A percentile compares a stretch with the other conserved stretches of the same genome.
phyloP scores from a whole-genome alignment of 2,329 filamentous ascomycete genomes.

The Aquanectria penicillioides region DNA sequence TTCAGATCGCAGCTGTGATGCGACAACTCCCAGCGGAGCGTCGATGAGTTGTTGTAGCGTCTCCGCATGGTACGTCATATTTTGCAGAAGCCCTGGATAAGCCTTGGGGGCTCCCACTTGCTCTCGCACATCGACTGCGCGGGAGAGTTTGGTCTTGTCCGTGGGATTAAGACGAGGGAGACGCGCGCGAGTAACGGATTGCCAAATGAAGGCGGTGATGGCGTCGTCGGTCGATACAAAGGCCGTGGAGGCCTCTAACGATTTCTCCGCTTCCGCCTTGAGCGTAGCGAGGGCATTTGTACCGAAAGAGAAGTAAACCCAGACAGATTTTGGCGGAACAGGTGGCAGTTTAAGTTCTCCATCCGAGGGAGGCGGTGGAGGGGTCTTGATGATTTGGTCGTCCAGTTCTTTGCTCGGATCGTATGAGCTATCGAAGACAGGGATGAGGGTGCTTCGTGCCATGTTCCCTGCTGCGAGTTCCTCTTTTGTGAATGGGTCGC shows the following conservation, averaged over 20 bases:
- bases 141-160: slow-evolving; percentile 49
- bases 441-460: slow-evolving; percentile 48
- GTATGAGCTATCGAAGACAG: slow-evolving; percentile 50
- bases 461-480: slow-evolving; percentile 57
- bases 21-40: slow-evolving; percentile 47
- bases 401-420: slow-evolving; percentile 48
- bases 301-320: slow-evolving; percentile 58
- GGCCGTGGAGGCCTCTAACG: neutral
- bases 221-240: slow-evolving; percentile 66
- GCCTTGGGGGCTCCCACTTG: slow-evolving; percentile 51
- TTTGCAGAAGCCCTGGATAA: slow-evolving; percentile 61
- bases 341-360: slow-evolving; percentile 3
- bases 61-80: slow-evolving; percentile 53
- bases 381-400: slow-evolving; percentile 44
- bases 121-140: slow-evolving; percentile 59
- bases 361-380: slow-evolving; percentile 14
- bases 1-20: slow-evolving; percentile 50
- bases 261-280: slow-evolving; percentile 50
- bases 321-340: slow-evolving; percentile 45
- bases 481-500: slow-evolving; percentile 55
- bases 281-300: slow-evolving; percentile 48
- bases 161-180: slow-evolving; percentile 43
- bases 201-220: slow-evolving; percentile 62
- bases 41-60: slow-evolving; percentile 43
- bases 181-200: slow-evolving; percentile 54